Percentiles rank a stretch among this genome's conserved stretches.
These are phyloP conservation scores for Eucalyptus pauciflora DNA, from an alignment of 345 rosid genomes.

Conservation along the genomic window DNA sequence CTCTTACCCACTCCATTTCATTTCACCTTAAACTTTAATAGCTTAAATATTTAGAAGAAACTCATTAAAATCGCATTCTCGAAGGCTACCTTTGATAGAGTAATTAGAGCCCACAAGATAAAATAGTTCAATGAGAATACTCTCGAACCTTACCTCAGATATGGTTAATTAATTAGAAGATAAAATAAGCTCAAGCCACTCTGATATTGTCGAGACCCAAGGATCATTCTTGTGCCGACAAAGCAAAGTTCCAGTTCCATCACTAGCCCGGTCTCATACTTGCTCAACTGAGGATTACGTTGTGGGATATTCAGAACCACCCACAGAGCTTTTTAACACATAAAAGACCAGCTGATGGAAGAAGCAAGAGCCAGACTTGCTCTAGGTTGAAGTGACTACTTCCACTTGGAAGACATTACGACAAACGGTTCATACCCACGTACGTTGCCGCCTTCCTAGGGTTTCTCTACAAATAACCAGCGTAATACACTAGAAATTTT, in stretches of 20 bases:
- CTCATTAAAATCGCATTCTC: background rate
- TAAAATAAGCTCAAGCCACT: background rate
- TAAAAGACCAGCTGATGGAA: background rate
- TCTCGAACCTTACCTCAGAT: background rate
- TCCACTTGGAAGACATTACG: background rate
- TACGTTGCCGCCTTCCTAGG: background rate
- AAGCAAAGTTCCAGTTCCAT: background rate
- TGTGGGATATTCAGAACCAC: background rate
- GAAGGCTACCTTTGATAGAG: background rate
- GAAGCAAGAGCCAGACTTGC: background rate
- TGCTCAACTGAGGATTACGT: background rate
- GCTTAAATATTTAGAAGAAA: background rate
- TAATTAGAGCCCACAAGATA: background rate
- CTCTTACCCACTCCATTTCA: background rate
- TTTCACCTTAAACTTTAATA: background rate
- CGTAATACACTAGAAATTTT: background rate
- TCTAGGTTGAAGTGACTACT: background rate
- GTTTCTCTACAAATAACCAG: background rate
- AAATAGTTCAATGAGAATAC: background rate
- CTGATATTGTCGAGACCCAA: background rate
- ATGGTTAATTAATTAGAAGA: background rate
- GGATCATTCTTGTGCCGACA: background rate
- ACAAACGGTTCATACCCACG: background rate
- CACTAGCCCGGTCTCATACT: background rate
- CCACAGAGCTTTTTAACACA: background rate